These are phyloP conservation scores for Aurantiochytrium sp. DNA, from an alignment of 108 stramenopile species.

Conservation along the genomic window DNA sequence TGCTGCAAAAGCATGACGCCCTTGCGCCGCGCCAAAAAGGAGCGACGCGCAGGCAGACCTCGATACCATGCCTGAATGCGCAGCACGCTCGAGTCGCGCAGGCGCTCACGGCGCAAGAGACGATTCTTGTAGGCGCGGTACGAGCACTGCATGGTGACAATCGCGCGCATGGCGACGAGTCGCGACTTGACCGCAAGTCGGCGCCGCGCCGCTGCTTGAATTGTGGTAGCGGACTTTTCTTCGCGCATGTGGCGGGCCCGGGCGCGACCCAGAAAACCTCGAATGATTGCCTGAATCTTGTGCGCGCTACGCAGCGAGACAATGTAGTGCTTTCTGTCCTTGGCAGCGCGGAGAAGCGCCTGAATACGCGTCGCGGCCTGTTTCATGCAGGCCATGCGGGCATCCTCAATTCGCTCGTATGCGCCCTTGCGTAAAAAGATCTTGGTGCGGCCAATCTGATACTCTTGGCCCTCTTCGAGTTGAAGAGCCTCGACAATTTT, in stretches of 20 bases:
- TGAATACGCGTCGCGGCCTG: conserved; percentile 68
- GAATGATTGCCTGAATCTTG: conserved; percentile 64
- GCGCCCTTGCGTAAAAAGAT: conserved; percentile 87
- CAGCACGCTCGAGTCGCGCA: conserved; percentile 53
- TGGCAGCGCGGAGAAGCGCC: conserved; percentile 67
- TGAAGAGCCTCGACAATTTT: not conserved
- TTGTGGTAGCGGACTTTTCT: conserved; percentile 62
- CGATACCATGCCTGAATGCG: conserved; percentile 45
- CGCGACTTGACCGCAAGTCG: conserved; percentile 51
- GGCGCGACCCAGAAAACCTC: conserved; percentile 46
- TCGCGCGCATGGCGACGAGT: conserved; percentile 48
- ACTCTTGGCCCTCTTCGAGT: not conserved
- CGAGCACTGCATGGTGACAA: conserved; percentile 58
- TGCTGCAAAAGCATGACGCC: conserved; percentile 43
- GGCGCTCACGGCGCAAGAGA: not conserved
- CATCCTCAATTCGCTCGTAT: conserved; percentile 76
- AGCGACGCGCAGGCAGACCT: conserved; percentile 16
- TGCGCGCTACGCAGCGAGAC: conserved; percentile 53
- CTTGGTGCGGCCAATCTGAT: conserved; percentile 79
- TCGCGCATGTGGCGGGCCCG: conserved; percentile 46
- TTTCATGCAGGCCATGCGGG: conserved; percentile 66
- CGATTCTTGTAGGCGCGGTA: conserved; percentile 56
- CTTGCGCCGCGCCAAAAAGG: not conserved
- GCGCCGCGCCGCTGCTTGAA: conserved; percentile 71
- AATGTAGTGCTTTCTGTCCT: conserved; percentile 54